A percentile compares a stretch with the other conserved stretches of the same genome.
Evolutionary conservation across 2,329 filamentous ascomycete genomes (phyloP).

Genomic region (Pyrenophora teres): DNA sequence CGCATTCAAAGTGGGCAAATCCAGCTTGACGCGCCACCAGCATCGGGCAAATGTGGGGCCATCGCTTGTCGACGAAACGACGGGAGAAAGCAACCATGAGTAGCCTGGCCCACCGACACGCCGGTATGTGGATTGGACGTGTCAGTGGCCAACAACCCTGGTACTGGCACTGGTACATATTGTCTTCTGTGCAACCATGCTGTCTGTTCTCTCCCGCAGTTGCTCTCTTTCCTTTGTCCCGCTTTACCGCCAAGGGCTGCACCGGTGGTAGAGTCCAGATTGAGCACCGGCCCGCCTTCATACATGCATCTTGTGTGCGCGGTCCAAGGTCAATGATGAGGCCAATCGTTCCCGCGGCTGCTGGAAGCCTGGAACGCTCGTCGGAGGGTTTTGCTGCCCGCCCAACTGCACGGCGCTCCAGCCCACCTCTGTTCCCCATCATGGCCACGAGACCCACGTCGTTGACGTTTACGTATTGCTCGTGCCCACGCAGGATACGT

Average conservation of each 20-base stretch:
- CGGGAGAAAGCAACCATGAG: constrained; percentile 2
- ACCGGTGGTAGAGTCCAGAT: too few species aligned
- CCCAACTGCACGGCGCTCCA: too few species aligned
- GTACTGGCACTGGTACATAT: too few species aligned
- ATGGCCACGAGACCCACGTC: background rate
- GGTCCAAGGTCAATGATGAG: too few species aligned
- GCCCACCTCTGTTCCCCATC: background rate
- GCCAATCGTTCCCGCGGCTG: too few species aligned
- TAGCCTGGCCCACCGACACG: constrained; percentile 3
- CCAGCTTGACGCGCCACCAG: constrained; percentile 3
- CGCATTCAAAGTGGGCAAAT: constrained; percentile 1
- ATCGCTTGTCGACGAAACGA: constrained; percentile 1
- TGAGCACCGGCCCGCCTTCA: too few species aligned
- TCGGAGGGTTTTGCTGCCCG: too few species aligned
- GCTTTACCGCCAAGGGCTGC: too few species aligned
- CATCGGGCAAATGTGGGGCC: constrained; percentile 16
- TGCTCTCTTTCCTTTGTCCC: too few species aligned
- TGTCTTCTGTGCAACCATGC: background rate
- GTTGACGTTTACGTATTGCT: background rate
- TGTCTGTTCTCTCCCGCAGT: background rate
- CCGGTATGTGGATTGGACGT: constrained; percentile 3
- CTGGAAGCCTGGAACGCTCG: too few species aligned
- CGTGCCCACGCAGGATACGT: background rate
- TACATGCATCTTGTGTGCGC: too few species aligned
- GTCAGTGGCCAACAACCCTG: background rate